Percentiles rank a stretch among this genome's conserved stretches.
Evolutionary conservation across 1,284 basidiomycete genomes (phyloP).

Genomic region (Sanghuangporus weigelae): DNA sequence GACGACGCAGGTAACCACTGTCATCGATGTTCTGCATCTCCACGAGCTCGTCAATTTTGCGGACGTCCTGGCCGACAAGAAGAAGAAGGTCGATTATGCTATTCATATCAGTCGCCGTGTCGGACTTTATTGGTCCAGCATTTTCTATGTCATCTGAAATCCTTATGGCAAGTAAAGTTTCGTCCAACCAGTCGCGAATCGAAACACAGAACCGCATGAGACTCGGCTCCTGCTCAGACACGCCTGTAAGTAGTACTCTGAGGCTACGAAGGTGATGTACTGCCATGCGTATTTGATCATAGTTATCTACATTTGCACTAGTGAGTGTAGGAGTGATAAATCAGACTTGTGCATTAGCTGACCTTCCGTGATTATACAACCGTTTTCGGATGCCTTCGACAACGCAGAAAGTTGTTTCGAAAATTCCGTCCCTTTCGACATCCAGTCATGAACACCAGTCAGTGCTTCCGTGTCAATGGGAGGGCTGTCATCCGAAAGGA

Average conservation of each 20-base stretch:
- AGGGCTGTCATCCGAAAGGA: not conserved
- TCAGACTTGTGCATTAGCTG: not conserved
- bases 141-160: not conserved
- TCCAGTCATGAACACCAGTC: slow-evolving; percentile 2
- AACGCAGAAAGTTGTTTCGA: not conserved
- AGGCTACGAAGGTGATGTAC: not conserved
- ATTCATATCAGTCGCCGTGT: not conserved
- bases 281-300: not conserved
- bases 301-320: not conserved
- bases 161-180: not conserved
- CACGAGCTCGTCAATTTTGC: not conserved
- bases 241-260: not conserved
- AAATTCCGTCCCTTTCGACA: not conserved
- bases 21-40: not conserved
- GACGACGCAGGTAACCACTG: not conserved
- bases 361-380: slow-evolving; percentile 4
- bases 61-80: slow-evolving; percentile 9
- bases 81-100: slow-evolving; percentile 3
- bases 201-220: slow-evolving; percentile 5
- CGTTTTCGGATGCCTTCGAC: not conserved
- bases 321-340: not conserved
- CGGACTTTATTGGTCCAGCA: not conserved
- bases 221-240: not conserved
- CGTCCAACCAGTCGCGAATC: not conserved
- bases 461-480: not conserved